phyloP scores from a whole-genome alignment of 2,329 filamentous ascomycete genomes.

The Exophiala calicioides region DNA sequence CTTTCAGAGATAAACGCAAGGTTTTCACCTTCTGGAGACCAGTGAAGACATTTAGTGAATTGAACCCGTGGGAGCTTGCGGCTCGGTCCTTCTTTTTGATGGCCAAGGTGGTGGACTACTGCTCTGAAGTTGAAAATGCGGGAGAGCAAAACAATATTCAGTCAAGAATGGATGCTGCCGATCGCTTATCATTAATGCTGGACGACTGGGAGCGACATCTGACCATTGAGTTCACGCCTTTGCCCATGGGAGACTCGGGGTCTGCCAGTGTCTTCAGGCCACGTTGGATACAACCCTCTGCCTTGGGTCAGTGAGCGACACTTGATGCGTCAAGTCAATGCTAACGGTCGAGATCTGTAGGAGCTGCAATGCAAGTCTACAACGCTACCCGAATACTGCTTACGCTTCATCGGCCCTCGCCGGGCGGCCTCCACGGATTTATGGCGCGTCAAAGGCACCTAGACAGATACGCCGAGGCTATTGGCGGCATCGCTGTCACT shows the following conservation, averaged over 20 bases:
- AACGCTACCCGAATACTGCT: slow-evolving; percentile 30
- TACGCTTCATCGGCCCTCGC: slow-evolving; percentile 28
- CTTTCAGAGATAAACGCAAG: slow-evolving; percentile 34
- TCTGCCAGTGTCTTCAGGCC: slow-evolving; percentile 21
- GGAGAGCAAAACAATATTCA: slow-evolving; percentile 15
- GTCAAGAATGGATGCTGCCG: slow-evolving; percentile 27
- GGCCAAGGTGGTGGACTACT: slow-evolving; percentile 32
- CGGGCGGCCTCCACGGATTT: slow-evolving; percentile 29
- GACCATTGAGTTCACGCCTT: slow-evolving; percentile 32
- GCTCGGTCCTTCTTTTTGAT: slow-evolving; percentile 29
- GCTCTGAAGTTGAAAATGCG: slow-evolving; percentile 15
- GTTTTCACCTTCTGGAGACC: slow-evolving; percentile 33
- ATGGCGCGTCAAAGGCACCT: slow-evolving; percentile 27
- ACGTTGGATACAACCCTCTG: slow-evolving; percentile 33
- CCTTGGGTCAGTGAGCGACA: too few relatives aligned
- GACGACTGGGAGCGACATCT: slow-evolving; percentile 34
- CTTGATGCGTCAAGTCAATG: too few relatives aligned
- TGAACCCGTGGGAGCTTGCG: slow-evolving; percentile 29
- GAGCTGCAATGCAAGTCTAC: slow-evolving; percentile 32
- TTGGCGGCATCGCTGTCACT: slow-evolving; percentile 36
- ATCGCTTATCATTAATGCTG: slow-evolving; percentile 25
- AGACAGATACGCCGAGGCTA: slow-evolving; percentile 26
- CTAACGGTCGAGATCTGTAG: too few relatives aligned
- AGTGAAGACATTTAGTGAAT: slow-evolving; percentile 21
- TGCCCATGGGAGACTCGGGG: slow-evolving; percentile 21